These are phyloP conservation scores for Elasticomyces elasticus DNA, from an alignment of 495 filamentous ascomycete genomes.

Conservation along the genomic window DNA sequence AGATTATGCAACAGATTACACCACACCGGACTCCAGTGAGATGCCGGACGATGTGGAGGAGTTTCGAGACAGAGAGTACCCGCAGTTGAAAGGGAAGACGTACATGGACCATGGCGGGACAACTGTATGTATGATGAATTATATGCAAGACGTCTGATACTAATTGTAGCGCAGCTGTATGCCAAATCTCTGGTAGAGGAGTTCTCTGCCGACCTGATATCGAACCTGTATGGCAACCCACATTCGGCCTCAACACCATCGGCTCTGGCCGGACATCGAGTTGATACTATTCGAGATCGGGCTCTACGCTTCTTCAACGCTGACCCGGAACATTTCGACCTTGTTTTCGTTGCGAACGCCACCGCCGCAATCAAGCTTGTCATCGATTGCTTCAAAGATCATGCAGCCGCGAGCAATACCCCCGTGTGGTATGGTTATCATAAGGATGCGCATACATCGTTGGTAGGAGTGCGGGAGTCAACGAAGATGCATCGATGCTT, in stretches of 20 bases:
- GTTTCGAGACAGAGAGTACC: slow-evolving; percentile 36
- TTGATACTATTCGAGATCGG: slow-evolving; percentile 50
- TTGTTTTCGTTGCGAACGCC: slow-evolving; percentile 61
- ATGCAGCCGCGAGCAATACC: slow-evolving; percentile 34
- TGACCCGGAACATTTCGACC: slow-evolving; percentile 52
- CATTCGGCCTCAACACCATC: slow-evolving; percentile 63
- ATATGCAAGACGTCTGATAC: neutral
- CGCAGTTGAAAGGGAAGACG: slow-evolving; percentile 36
- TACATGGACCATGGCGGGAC: slow-evolving; percentile 72
- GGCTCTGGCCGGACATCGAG: slow-evolving; percentile 46
- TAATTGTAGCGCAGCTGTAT: slow-evolving; percentile 37
- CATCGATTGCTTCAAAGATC: slow-evolving; percentile 51
- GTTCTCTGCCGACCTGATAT: slow-evolving; percentile 47
- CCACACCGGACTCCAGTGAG: slow-evolving; percentile 9
- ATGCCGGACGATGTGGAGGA: slow-evolving; percentile 25
- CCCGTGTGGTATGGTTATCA: slow-evolving; percentile 61
- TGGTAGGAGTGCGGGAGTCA: slow-evolving; percentile 60
- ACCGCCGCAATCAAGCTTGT: slow-evolving; percentile 64
- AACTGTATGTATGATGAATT: slow-evolving; percentile 33
- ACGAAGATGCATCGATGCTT: slow-evolving; percentile 53
- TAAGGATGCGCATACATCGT: slow-evolving; percentile 60
- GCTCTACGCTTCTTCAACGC: slow-evolving; percentile 54
- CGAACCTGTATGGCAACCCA: slow-evolving; percentile 62
- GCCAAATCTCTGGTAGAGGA: slow-evolving; percentile 50
- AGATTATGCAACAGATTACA: slow-evolving; percentile 18